Evolutionary conservation across 495 filamentous ascomycete genomes (phyloP).

Genomic region (Darksidea phi): DNA sequence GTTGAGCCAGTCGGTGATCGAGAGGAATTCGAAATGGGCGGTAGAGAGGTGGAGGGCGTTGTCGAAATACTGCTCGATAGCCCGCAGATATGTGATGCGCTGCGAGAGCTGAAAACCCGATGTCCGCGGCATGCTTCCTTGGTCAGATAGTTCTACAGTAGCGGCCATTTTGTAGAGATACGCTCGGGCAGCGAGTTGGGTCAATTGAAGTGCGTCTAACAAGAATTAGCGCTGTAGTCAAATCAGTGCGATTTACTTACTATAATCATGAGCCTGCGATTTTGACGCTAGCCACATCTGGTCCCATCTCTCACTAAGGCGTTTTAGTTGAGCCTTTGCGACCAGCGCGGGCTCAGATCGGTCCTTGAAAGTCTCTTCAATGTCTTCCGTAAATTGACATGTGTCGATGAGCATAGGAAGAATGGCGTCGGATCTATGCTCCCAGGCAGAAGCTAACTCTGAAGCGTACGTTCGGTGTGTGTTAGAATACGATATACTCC

Average conservation of each 20-base stretch:
- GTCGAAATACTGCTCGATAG: slow-evolving; percentile 28
- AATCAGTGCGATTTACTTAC: slow-evolving; percentile 4
- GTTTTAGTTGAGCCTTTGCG: slow-evolving; percentile 19
- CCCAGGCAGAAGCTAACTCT: slow-evolving; percentile 9
- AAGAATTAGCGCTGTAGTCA: neutral
- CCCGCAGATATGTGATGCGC: slow-evolving; percentile 18
- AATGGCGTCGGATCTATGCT: slow-evolving; percentile 13
- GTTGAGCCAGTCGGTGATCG: slow-evolving; percentile 25
- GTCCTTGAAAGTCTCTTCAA: slow-evolving; percentile 26
- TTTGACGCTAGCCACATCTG: slow-evolving; percentile 10
- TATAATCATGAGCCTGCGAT: slow-evolving; percentile 12
- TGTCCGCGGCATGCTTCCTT: slow-evolving; percentile 11
- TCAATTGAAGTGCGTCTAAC: slow-evolving; percentile 23
- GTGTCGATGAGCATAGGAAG: slow-evolving; percentile 18
- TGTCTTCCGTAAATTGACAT: slow-evolving; percentile 26
- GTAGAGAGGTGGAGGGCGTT: neutral
- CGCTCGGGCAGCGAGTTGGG: slow-evolving; percentile 13
- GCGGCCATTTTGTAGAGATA: slow-evolving; percentile 5
- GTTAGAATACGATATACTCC: slow-evolving; percentile 6
- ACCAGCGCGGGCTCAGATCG: slow-evolving; percentile 14
- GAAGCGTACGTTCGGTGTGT: slow-evolving; percentile 13
- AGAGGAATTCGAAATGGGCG: slow-evolving; percentile 22
- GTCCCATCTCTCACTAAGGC: slow-evolving; percentile 24
- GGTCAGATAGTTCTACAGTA: slow-evolving; percentile 2
- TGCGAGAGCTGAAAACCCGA: slow-evolving; percentile 24